Base-by-base conservation (phyloP, 306 rosid species). In the Quercus cerris region DNA sequence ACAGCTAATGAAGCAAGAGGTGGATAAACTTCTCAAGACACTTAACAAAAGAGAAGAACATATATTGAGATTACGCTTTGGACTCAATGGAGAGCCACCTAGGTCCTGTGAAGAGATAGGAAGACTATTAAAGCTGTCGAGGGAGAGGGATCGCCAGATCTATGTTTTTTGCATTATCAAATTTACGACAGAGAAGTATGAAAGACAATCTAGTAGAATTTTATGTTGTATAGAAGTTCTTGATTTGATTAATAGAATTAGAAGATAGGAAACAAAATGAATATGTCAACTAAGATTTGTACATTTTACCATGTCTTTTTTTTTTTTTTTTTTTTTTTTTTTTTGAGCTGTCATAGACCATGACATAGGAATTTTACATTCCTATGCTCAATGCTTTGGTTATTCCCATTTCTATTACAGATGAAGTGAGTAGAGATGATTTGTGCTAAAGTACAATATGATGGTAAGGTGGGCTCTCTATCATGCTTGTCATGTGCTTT, bases 141-240 rank as follows among this genome's bases (percentile, higher is more conserved):
- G 97, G 80, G 98, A 91, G 81, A 84, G 91, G 64, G 79, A 86
- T 63, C 81, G 98, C 55, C 96, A 83, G 83, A 90, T 87, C 54
- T 78, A 88, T 76, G 73, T n/a, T 69, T 25, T 79, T 80, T 71
- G 92, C 96, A 15, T 61, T 94, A 73, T 79, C 90, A 62, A 94
- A 90, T 81, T 78, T 94, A 79, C 79, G 58, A 69, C 84, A 79
- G 12, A 80, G 76, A 10, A 63, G 70, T 23, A 31, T 64, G 76
- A 75, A 78, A 62, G 82, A 83, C 51, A 58, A 72, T 77, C 81
- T 94, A 17, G 81, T 94, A 19, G 81, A 85, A 73, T 82, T 80
- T 67, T 85, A 81, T 78, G 56, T 83, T 84, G 82, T 80, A 81
- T 85, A 89, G 85, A 57, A 31, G 63, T 68, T 64, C 14, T 30